Conservation (phyloP, 495 filamentous ascomycete genomes). For the Hyaloscypha variabilis region DNA sequence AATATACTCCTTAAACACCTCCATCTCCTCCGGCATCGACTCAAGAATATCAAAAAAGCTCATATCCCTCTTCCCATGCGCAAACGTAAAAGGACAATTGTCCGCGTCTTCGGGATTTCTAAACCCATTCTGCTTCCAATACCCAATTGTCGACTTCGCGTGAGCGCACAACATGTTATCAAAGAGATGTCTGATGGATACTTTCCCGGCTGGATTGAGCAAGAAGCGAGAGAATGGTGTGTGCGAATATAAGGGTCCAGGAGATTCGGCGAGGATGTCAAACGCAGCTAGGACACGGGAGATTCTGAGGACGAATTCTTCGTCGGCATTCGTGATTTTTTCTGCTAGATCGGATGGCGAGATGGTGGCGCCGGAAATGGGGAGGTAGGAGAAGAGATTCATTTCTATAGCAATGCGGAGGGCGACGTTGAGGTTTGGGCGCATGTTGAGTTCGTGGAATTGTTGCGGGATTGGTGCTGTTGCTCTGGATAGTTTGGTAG, state of each 20-base stretch:
- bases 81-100: constrained; percentile 16
- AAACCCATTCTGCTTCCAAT: constrained; percentile 15
- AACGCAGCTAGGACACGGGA: constrained; percentile 6
- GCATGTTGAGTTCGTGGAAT: constrained; percentile 9
- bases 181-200: constrained; percentile 4
- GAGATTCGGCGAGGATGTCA: constrained; percentile 8
- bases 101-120: constrained; percentile 9
- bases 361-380: constrained; percentile 2
- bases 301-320: constrained; percentile 18
- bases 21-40: constrained; percentile 3
- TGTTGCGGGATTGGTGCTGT: neutral
- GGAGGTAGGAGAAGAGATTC: constrained; percentile 5
- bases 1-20: constrained; percentile 18
- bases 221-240: constrained; percentile 12
- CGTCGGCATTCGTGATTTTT: neutral
- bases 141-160: neutral
- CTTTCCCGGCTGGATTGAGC: constrained; percentile 1
- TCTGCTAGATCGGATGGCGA: neutral
- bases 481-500: constrained; percentile 1
- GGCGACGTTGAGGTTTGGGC: neutral
- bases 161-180: constrained; percentile 19
- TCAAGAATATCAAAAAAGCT: constrained; percentile 19
- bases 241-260: neutral
- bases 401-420: constrained; percentile 11
- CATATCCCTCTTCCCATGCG: constrained; percentile 11